Evolutionary conservation across 2,329 filamentous ascomycete species (phyloP).

Genomic region (Phoma sp.): DNA sequence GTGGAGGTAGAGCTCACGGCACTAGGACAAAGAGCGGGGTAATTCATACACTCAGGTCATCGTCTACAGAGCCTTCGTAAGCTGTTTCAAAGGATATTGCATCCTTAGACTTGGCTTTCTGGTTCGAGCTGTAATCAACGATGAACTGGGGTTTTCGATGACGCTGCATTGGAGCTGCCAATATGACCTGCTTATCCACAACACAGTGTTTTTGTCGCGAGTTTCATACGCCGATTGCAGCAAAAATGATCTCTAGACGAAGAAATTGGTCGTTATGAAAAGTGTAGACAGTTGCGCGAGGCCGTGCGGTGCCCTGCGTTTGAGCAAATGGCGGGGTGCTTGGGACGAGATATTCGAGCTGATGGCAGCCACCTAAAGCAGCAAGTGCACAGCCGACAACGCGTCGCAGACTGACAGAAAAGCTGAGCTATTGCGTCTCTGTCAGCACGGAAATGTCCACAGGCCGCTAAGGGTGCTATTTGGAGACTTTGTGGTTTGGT

Average conservation of each 20-base stretch:
- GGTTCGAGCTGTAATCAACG: no score
- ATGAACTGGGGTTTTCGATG: neutral
- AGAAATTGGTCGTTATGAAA: neutral
- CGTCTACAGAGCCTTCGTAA: neutral
- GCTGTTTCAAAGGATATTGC: neutral
- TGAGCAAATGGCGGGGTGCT: conserved; percentile 11
- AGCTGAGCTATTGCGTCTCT: conserved; percentile 2
- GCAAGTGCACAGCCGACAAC: conserved; percentile 14
- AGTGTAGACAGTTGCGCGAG: neutral
- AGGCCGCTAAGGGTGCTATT: neutral
- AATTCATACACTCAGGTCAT: neutral
- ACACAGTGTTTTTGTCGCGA: neutral
- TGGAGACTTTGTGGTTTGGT: conserved; percentile 5
- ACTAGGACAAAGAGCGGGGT: conserved; percentile 11
- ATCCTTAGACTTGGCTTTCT: no score
- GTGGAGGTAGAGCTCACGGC: conserved; percentile 8
- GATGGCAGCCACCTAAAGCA: conserved; percentile 2
- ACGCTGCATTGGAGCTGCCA: neutral
- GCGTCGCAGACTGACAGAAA: conserved; percentile 5
- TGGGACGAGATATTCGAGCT: neutral
- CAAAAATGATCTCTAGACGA: neutral
- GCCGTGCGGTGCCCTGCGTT: conserved; percentile 14
- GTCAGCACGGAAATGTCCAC: conserved; percentile 5
- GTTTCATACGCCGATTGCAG: neutral
- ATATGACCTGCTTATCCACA: neutral